Base-by-base conservation (phyloP, 495 filamentous ascomycete species). In the Penicillium parvum region DNA sequence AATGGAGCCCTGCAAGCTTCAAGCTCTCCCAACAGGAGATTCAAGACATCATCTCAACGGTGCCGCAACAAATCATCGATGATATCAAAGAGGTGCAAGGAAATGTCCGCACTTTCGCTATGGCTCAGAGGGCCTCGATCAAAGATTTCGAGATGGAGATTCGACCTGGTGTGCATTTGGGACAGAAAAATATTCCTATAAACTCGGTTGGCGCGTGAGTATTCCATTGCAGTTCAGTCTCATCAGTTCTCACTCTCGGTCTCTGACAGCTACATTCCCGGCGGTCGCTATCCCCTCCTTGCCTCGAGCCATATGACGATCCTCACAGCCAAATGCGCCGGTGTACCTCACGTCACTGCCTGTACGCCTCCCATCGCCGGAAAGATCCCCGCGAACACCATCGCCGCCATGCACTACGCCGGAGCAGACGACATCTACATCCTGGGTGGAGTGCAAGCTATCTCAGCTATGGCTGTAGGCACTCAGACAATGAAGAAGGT, bases 381-480 rank as follows among this genome's bases (percentile, higher is more conserved):
- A 4, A 49, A 74, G 43, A 68, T 79, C 34, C 74, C 75, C 0
- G 57, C 57, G 36, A 65, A 66, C 7, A 77, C 75, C 1, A 61
- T 79, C 6, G 73, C 75, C 1, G 75, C 75, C 0, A 75, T 76
- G 60, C 61, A 71, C 51, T 58, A 71, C n/a, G 75, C 75, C 7
- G 73, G 74, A 2, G 75, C 75, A 1, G 75, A 77, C 44, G 61
- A 69, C 16, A 76, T 77, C 35, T 75, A 65, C 55, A 53, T 77
- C 27, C 63, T 79, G 1, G 74, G 75, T 1, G 74, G 75, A 0
- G 74, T 76, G 0, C 75, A 79, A 44, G 73, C 75, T 6, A 58
- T 77, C 16, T 85, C 88, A 14, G 86, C 86, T 12, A 82, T 92
- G 75, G 87, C 88, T 11, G 85, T 92, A 53, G 88, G 88, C 18